Evolutionary conservation across 257 asterid genomes (phyloP).

Genomic region (Forsythia suspensa): DNA sequence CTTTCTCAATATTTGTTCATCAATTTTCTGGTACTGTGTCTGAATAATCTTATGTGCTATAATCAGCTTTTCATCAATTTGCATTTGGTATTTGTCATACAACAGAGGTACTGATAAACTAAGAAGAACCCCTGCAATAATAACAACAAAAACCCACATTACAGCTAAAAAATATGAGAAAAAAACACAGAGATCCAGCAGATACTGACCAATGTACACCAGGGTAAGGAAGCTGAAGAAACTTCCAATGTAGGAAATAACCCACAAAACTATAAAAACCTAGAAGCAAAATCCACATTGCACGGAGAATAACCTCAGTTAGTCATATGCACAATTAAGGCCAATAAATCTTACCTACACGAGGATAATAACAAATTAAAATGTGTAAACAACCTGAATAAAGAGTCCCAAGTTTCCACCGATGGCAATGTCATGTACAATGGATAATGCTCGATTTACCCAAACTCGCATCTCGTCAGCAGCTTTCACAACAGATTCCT

Average conservation of each 20-base stretch:
- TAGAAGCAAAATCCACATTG: constrained; percentile 34
- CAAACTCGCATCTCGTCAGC: constrained; percentile 73
- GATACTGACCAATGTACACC: constrained; percentile 63
- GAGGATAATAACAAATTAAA: constrained; percentile 19
- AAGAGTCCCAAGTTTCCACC: constrained; percentile 65
- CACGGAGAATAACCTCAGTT: constrained; percentile 3
- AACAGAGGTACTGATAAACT: constrained; percentile 72
- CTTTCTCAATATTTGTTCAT: constrained; percentile 51
- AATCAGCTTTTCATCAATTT: constrained; percentile 66
- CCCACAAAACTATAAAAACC: constrained; percentile 72
- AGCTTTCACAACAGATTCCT: constrained; percentile 64
- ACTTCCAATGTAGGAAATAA: constrained; percentile 72
- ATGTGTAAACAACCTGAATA: constrained; percentile 46
- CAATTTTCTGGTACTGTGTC: constrained; percentile 55
- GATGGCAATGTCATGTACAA: constrained; percentile 75
- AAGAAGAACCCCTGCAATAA: constrained; percentile 64
- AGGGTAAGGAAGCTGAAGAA: constrained; percentile 76
- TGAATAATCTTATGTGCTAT: constrained; percentile 43
- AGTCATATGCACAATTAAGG: constrained; percentile 5
- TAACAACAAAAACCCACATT: constrained; percentile 6
- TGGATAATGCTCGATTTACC: constrained; percentile 59
- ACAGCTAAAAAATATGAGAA: constrained; percentile 3
- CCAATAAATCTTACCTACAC: constrained; percentile 12
- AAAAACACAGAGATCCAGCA: not conserved
- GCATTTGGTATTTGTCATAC: constrained; percentile 76